Percentiles rank a stretch among this genome's conserved stretches.
These are phyloP conservation scores for Pulveroboletus sp. DNA, from an alignment of 768 basidiomycete species.

Conservation along the genomic window DNA sequence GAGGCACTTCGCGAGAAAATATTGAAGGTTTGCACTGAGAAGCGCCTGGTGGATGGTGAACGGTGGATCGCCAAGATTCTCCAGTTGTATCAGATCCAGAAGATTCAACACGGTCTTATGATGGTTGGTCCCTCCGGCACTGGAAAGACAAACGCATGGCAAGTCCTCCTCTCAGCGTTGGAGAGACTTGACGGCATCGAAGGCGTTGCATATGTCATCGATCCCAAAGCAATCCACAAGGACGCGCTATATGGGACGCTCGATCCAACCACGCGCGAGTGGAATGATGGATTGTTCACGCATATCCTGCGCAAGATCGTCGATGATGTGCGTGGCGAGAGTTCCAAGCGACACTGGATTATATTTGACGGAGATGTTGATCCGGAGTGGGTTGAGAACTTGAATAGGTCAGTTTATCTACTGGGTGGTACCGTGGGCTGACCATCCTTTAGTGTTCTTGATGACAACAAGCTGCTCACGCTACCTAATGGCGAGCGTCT, in stretches of 20 bases:
- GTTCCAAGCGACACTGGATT: conserved; percentile 96
- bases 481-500: conserved; percentile 98
- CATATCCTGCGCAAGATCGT: conserved; percentile 97
- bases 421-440: neutral
- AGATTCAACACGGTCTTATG: conserved; percentile 99
- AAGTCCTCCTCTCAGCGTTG: conserved; percentile 85
- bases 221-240: conserved; percentile 99
- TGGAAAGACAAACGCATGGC: conserved; percentile 98
- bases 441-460: conserved; percentile 70
- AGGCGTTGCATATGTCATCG: conserved; percentile 94
- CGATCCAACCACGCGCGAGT: conserved; percentile 95
- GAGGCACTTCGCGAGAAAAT: conserved; percentile 85
- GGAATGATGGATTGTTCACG: conserved; percentile 99
- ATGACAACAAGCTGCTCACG: conserved; percentile 97
- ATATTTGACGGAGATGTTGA: conserved; percentile 99
- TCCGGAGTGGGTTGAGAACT: conserved; percentile 99
- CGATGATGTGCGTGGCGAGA: conserved; percentile 97
- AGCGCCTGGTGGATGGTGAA: conserved; percentile 81
- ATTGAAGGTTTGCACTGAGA: conserved; percentile 79
- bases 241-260: conserved; percentile 96
- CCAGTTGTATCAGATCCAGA: conserved; percentile 98
- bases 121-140: conserved; percentile 98
- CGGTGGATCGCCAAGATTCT: conserved; percentile 94
- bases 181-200: conserved; percentile 90
- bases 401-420: conserved; percentile 76